These are phyloP conservation scores for Mallotus nudiflorus DNA, from an alignment of 345 rosid species.

Conservation along the genomic window DNA sequence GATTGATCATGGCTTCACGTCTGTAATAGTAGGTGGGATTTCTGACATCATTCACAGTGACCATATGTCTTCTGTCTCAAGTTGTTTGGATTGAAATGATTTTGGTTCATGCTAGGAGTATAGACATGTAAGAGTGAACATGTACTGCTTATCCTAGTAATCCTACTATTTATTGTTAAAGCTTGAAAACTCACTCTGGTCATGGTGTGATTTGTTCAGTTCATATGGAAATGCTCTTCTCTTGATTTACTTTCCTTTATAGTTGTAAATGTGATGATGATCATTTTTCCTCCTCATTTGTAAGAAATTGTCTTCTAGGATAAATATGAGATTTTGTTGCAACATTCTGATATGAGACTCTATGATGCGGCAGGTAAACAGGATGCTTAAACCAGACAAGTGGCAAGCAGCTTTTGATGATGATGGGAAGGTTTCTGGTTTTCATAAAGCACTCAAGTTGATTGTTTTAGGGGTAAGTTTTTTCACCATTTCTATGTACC, in stretches of 20 bases:
- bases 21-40: background rate
- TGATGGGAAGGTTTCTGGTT: conserved; percentile 76
- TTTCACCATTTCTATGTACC: background rate
- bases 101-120: background rate
- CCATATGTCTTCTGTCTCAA: background rate
- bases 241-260: background rate
- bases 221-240: background rate
- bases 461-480: conserved; percentile 79
- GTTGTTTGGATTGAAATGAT: background rate
- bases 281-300: background rate
- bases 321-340: background rate
- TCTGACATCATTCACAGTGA: background rate
- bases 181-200: background rate
- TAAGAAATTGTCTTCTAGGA: background rate
- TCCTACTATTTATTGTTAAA: background rate
- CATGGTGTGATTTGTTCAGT: background rate
- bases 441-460: conserved; percentile 71
- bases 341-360: conserved; percentile 6
- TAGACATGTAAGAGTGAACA: background rate
- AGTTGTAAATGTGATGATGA: too few relatives aligned
- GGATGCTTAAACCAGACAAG: conserved; percentile 88
- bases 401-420: conserved; percentile 77
- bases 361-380: conserved; percentile 52
- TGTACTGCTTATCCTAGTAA: background rate
- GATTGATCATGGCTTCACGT: background rate